Evolutionary conservation across 306 rosid genomes (phyloP), one percentile per base, ranked within the genome.

Genomic region (Gastrolobium bilobum): DNA sequence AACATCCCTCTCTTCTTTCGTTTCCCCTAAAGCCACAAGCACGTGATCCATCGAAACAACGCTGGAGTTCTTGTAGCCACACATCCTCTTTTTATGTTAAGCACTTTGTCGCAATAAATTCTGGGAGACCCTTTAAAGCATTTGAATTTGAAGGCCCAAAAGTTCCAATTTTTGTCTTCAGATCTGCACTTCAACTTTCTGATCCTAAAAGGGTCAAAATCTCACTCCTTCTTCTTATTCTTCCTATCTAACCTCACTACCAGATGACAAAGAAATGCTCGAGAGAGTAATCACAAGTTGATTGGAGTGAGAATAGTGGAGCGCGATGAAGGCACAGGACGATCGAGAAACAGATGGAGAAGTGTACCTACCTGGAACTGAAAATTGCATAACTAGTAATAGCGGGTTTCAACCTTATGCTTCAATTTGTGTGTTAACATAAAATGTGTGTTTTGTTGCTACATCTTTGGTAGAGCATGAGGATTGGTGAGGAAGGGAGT

Each of bases 1-100:
- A 61, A 87, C 38, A 29, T 87, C 90, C 67, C 90, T 81, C 66
- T 87, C 90, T 30, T 87, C 90, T 53, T 70, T 79, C 26, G 88
- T 84, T 65, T 87, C 90, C 4, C 82, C 83, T 62, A 87, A 46
- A 33, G 90, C 90, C 1, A 44, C 57, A 1, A 84, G 90, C 8
- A 87, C 86, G 50, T 87, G 90, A 84, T 87, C 90, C 68, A 84
- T 82, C 3, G 90, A 81, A 57, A 73, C 69, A 7, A 54, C 71
- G 2, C 51, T 75, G 47, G 14, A 40, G 52, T 10, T 76, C 64
- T 62, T 60, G 42, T 10, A 10, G 20, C 14, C 51, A 62, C 71
- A 33, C 79, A 75, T 75, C 33, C 2, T 50, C 7, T 8, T 57
- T 30, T 29, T 34, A 39, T 73, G 43, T 31, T 42, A 10, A 3